Base-by-base conservation (phyloP, 2,329 filamentous ascomycete genomes). In the Fusarium sp. region DNA sequence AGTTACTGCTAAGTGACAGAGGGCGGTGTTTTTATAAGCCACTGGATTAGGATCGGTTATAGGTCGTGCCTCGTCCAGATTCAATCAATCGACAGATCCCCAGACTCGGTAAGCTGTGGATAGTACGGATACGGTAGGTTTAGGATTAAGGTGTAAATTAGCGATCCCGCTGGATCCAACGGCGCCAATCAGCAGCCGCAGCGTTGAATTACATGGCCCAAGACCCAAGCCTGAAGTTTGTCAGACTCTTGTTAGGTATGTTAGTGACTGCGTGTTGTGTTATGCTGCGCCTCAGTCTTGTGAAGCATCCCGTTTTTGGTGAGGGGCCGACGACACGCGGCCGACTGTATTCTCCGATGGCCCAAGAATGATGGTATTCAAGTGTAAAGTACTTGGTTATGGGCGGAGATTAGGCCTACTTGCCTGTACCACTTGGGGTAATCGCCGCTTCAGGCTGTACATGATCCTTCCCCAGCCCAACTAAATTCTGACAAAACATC, bases 401-500 rank as follows among this genome's bases (percentile, higher is more conserved):
- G n/a, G n/a, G 22, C 15, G 34, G 29, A 39, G 24, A 60, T 43
- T 43, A 53, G 41, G n/a, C 19, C 19, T 19, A 19, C 5, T 13
- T 22, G 45, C 15, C 50, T 54, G 36, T 51, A 29, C 34, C 13
- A n/a, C 32, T 13, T 25, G 36, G 36, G 54, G 57, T 54, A 39
- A 39, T 60, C 41, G 49, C 55, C 8, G 36, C 35, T 28, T 46
- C 56, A 54, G 57, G 57, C 55, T 60, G 41, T 60, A 47, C n/a
- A 54, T 15, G 35, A 60, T 60, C 49, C 53, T 48, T 38, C 28
- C 56, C 45, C 56, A 49, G 34, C 53, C 55, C 53, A 41, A 43
- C 57, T 60, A 31, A 43, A 59, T 49, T 50, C 58, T 62, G 45
- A 59, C 58, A 48, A 60, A 62, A 59, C 62, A 56, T 66, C 49